phyloP scores from a whole-genome alignment of 768 basidiomycete genomes.

The Termitomyces bulborhizus region DNA sequence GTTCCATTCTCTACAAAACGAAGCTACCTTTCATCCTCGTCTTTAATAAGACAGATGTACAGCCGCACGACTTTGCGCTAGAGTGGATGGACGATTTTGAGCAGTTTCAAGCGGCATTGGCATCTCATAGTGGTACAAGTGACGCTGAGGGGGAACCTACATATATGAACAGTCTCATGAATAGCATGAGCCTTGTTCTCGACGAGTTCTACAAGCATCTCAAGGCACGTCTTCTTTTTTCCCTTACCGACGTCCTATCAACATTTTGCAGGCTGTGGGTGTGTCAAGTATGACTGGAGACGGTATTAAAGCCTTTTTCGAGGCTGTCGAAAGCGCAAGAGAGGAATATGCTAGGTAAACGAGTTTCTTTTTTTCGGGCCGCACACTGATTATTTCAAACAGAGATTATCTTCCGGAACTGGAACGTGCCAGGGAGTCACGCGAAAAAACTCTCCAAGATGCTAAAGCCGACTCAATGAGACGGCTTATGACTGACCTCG shows the following conservation, averaged over 20 bases:
- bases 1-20: constrained; percentile 98
- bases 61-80: constrained; percentile 83
- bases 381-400: constrained; percentile 6
- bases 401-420: constrained; percentile 94
- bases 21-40: constrained; percentile 95
- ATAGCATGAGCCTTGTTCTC: constrained; percentile 95
- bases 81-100: constrained; percentile 99
- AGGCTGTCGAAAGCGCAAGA: constrained; percentile 82
- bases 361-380: neutral
- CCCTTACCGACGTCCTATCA: neutral
- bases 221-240: constrained; percentile 46
- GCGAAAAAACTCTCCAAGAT: constrained; percentile 58
- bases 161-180: constrained; percentile 99
- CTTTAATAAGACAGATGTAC: constrained; percentile 97
- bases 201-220: constrained; percentile 98
- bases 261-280: constrained; percentile 68
- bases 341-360: constrained; percentile 84
- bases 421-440: constrained; percentile 55
- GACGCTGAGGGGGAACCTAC: constrained; percentile 88
- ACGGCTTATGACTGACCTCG: constrained; percentile 74
- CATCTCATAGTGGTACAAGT: constrained; percentile 56
- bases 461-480: constrained; percentile 73
- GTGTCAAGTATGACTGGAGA: constrained; percentile 96
- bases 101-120: constrained; percentile 84
- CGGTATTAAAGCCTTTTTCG: constrained; percentile 87